Conservation (phyloP, 768 basidiomycete genomes). For the Trametes meyenii region DNA sequence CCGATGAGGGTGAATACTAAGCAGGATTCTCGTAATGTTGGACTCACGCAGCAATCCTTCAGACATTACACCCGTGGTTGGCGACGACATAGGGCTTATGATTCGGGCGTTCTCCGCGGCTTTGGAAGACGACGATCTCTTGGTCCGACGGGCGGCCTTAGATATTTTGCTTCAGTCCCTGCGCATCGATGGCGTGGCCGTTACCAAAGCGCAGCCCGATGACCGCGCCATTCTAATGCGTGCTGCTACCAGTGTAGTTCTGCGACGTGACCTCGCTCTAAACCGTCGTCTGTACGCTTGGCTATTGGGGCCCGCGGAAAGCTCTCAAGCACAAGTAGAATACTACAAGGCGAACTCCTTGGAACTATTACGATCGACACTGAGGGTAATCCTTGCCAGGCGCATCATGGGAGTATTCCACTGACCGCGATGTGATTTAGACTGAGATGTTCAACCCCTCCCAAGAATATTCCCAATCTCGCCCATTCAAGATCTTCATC, state of each 20-base stretch:
- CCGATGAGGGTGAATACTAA: conserved; percentile 62
- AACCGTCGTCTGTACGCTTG: conserved; percentile 93
- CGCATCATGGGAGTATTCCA: conserved; percentile 3
- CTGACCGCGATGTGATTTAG: conserved; percentile 39
- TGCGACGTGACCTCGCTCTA: conserved; percentile 89
- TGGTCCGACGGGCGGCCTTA: conserved; percentile 84
- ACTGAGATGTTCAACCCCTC: conserved; percentile 77
- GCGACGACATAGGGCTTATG: conserved; percentile 90
- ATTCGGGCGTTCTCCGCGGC: conserved; percentile 90
- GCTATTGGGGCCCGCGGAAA: conserved; percentile 85
- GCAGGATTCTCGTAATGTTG: not conserved
- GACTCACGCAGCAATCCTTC: conserved; percentile 13
- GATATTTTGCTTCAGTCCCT: conserved; percentile 83
- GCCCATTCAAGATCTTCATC: conserved; percentile 95
- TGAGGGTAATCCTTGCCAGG: conserved; percentile 53
- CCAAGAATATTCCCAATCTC: conserved; percentile 72
- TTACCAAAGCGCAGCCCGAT: conserved; percentile 67
- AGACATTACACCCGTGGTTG: conserved; percentile 75
- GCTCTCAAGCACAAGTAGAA: conserved; percentile 68
- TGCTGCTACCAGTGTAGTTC: conserved; percentile 84
- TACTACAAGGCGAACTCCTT: conserved; percentile 74
- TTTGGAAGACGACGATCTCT: conserved; percentile 90
- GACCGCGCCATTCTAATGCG: conserved; percentile 86
- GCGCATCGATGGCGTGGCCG: conserved; percentile 69
- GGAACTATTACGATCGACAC: conserved; percentile 66